phyloP scores from a whole-genome alignment of 129 eudicot genomes.

The carrot (Daucus carota) region DNA sequence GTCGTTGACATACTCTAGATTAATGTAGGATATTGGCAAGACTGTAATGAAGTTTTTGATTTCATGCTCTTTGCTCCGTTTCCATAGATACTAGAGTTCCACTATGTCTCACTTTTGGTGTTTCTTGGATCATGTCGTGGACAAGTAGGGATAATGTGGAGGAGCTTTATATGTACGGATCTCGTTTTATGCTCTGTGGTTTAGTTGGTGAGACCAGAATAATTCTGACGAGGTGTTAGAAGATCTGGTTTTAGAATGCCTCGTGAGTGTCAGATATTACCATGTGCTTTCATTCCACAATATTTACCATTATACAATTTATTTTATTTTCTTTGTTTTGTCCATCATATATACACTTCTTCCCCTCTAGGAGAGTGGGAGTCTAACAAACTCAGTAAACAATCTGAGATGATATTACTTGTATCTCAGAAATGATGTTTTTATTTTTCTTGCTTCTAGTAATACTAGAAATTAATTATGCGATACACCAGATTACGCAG shows the following conservation, averaged over 20 bases:
- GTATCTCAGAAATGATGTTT: background rate
- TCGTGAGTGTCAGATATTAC: background rate
- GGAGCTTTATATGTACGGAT: background rate
- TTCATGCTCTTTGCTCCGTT: background rate
- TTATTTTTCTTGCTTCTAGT: background rate
- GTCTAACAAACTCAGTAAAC: background rate
- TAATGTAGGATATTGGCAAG: background rate
- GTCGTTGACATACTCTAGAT: background rate
- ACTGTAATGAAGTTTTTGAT: background rate
- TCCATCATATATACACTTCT: background rate
- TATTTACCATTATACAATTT: background rate
- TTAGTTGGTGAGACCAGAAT: background rate
- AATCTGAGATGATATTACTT: background rate
- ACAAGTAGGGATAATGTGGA: background rate
- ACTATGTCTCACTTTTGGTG: background rate
- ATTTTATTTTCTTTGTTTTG: background rate
- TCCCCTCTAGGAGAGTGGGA: background rate
- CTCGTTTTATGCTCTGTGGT: background rate
- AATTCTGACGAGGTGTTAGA: background rate
- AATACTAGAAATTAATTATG: background rate
- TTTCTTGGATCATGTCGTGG: background rate
- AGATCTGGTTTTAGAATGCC: background rate
- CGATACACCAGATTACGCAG: constrained; percentile 34
- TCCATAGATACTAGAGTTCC: background rate
- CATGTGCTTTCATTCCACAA: background rate